Conservation (phyloP, 805 yeast species). For the Kazachstania africana region DNA sequence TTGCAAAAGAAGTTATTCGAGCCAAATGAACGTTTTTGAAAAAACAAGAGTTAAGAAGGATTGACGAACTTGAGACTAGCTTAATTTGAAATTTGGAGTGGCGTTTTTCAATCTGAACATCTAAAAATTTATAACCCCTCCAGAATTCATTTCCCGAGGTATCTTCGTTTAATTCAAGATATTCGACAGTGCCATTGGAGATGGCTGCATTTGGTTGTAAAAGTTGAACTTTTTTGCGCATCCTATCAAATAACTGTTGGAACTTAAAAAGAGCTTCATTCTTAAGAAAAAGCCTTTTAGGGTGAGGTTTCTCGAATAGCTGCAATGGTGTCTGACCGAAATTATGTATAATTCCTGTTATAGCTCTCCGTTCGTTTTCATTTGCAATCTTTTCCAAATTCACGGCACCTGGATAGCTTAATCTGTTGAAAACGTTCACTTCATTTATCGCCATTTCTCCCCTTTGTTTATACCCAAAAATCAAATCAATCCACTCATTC, state of each 20-base stretch:
- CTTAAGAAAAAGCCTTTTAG: slow-evolving; percentile 25
- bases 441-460: slow-evolving; percentile 59
- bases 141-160: neutral
- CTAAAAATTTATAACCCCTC: slow-evolving; percentile 8
- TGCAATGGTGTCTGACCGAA: slow-evolving; percentile 86
- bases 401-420: slow-evolving; percentile 77
- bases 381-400: slow-evolving; percentile 64
- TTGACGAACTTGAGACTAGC: neutral
- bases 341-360: slow-evolving; percentile 77
- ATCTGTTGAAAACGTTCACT: slow-evolving; percentile 69
- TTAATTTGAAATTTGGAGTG: slow-evolving; percentile 1
- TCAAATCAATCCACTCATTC: slow-evolving; percentile 75
- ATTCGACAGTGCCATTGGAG: neutral
- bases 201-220: neutral
- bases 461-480: slow-evolving; percentile 71
- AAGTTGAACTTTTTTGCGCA: too few species aligned
- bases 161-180: neutral
- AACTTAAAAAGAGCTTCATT: too few species aligned
- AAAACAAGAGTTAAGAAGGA: slow-evolving; percentile 2
- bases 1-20: slow-evolving; percentile 18
- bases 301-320: slow-evolving; percentile 60
- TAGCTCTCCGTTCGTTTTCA: slow-evolving; percentile 60
- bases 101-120: slow-evolving; percentile 2
- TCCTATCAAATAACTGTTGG: neutral
- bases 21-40: slow-evolving; percentile 26